Conservation (phyloP, 2,329 filamentous ascomycete species). For the Onygena corvina region DNA sequence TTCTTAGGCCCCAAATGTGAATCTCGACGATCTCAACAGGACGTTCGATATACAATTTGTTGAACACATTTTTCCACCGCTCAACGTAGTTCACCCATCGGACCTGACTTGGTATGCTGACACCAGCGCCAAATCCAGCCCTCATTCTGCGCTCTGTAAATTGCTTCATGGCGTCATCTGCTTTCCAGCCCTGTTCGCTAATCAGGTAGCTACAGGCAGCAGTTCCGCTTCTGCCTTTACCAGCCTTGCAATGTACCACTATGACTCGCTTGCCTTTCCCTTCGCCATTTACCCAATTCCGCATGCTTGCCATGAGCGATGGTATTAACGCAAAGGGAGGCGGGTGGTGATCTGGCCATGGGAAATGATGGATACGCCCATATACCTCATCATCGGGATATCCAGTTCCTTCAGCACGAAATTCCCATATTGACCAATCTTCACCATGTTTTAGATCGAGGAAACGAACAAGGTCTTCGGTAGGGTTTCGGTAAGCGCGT, state of each 20-base stretch:
- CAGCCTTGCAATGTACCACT: conserved; percentile 94
- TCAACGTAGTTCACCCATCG: conserved; percentile 83
- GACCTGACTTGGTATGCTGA: conserved; percentile 86
- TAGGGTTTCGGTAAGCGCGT: conserved; percentile 83
- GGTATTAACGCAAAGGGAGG: conserved; percentile 85
- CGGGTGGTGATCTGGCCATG: conserved; percentile 94
- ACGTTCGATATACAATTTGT: conserved; percentile 70
- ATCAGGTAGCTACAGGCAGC: conserved; percentile 83
- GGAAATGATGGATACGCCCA: conserved; percentile 74
- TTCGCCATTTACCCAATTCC: conserved; percentile 58
- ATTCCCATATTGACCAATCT: conserved; percentile 95
- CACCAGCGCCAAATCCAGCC: conserved; percentile 72
- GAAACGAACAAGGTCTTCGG: conserved; percentile 74
- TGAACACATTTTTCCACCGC: conserved; percentile 59
- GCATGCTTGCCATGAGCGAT: conserved; percentile 82
- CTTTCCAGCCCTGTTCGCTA: conserved; percentile 63
- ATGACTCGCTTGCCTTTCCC: conserved; percentile 50
- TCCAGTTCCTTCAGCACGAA: conserved; percentile 88
- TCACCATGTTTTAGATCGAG: conserved; percentile 72
- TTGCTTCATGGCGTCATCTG: conserved; percentile 50
- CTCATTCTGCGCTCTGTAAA: conserved; percentile 83
- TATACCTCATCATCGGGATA: conserved; percentile 89
- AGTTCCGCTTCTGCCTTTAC: conserved; percentile 85
- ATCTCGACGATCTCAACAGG: conserved; percentile 77
- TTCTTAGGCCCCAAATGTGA: conserved; percentile 75